Base-by-base conservation (phyloP, 2,329 filamentous ascomycete species). In the Fusarium goolgardi region DNA sequence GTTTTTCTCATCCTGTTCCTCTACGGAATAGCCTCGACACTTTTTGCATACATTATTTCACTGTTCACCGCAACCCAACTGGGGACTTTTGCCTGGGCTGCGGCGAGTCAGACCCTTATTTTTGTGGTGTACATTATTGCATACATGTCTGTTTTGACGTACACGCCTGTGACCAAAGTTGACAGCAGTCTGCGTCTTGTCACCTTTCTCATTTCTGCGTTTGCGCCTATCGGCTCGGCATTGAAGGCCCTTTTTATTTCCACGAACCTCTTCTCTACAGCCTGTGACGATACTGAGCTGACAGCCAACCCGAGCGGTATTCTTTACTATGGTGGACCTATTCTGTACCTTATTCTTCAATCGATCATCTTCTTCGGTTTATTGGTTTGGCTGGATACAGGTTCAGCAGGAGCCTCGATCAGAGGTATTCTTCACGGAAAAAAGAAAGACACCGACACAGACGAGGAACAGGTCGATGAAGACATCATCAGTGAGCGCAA, bases 251-350 rank as follows among this genome's bases (percentile, higher is more conserved):
- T 97, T 34, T 91, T 97, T 71, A 80, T 96, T 6, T 84, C 90
- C 0, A 83, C 97, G 51, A 97, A 97, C 75, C 82, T 94, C 4
- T 97, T 97, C 78, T 94, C 91, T 2, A 85, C 92, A 0, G 85
- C 93, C 3, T 97, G 94, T 75, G 84, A 87, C 32, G 89, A 85
- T 27, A 81, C 86, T 21, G 63, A 82, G n/a, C 79, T 94, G 21
- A 87, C 89, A 2, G 81, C 83, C 1, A 90, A 92, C 67, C 92
- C 94, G 0, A 91, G 88, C 9, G 87, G 85, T 6, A 87, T 97
- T 32, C 84, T 85, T 1, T 86, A 90, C 29, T 97, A 94, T 71
- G 94, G 94, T 31, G 92, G 92, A 0, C 93, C 93, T 0, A 95
- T 97, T 35, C 78, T 96, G 0, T 97, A 96, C 76, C 85, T 97